Percentiles rank a stretch among this genome's conserved stretches.
phyloP scores from a whole-genome alignment of 768 basidiomycete species.

The Chalciporus chontae region DNA sequence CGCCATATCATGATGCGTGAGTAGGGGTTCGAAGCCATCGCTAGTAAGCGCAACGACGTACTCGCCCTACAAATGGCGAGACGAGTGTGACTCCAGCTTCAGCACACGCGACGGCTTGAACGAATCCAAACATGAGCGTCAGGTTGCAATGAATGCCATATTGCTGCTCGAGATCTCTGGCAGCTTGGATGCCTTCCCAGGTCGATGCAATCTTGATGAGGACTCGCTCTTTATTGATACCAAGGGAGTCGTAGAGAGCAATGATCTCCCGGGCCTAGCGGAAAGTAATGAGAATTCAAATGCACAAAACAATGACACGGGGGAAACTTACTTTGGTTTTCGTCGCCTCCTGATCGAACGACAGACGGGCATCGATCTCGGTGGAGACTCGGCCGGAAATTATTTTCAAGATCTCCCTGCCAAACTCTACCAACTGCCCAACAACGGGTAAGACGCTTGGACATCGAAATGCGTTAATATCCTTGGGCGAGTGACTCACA shows the following conservation, averaged over 20 bases:
- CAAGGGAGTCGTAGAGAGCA: conserved; percentile 84
- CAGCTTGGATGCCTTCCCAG: conserved; percentile 99
- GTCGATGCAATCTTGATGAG: conserved; percentile 98
- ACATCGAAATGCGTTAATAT: background rate
- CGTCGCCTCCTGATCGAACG: conserved; percentile 86
- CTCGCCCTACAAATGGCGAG: conserved; percentile 95
- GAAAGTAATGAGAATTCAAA: background rate
- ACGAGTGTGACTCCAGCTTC: conserved; percentile 95
- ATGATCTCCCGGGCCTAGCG: conserved; percentile 74
- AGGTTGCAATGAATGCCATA: conserved; percentile 96
- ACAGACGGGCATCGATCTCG: conserved; percentile 94
- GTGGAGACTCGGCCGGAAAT: conserved; percentile 98
- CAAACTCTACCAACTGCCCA: conserved; percentile 89
- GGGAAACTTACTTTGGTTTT: conserved; percentile 61
- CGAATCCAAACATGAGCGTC: conserved; percentile 95
- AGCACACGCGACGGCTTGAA: conserved; percentile 94
- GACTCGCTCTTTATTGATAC: conserved; percentile 85
- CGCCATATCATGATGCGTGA: conserved; percentile 24
- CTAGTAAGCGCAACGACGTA: conserved; percentile 38
- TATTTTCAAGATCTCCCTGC: conserved; percentile 86
- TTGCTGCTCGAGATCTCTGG: conserved; percentile 84
- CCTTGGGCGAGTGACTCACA: conserved; percentile 39
- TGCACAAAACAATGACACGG: background rate
- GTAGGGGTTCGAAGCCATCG: conserved; percentile 2
- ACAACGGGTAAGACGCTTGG: background rate